Evolutionary conservation across 164 flowering plant genomes (phyloP).

Genomic region (Annona squamosa): DNA sequence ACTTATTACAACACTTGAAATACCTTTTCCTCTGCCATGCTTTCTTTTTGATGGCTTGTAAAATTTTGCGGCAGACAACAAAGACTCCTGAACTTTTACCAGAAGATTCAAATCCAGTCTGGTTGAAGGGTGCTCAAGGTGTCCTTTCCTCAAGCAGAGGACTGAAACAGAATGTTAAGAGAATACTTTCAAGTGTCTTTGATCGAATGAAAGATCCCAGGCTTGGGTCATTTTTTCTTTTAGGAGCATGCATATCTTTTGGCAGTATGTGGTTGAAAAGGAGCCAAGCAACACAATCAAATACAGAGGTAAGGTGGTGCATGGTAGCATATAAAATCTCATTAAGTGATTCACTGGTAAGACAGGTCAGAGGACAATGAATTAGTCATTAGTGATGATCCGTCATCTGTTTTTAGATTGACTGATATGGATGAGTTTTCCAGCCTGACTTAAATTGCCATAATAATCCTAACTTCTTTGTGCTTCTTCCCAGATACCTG

Average conservation of each 20-base stretch:
- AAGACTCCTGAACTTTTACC: conserved; percentile 71
- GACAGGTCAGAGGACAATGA: too few species aligned
- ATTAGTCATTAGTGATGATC: too few species aligned
- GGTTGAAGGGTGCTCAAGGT: conserved; percentile 44
- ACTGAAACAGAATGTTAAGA: conserved; percentile 33
- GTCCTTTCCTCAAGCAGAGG: conserved; percentile 37
- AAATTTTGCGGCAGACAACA: conserved; percentile 36
- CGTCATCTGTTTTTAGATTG: too few species aligned
- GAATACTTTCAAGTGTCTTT: conserved; percentile 18
- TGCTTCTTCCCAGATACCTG: too few species aligned
- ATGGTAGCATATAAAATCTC: neutral
- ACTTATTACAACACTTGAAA: too few species aligned
- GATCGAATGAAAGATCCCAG: conserved; percentile 69
- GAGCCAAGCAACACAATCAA: conserved; percentile 31
- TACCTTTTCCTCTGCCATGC: too few species aligned
- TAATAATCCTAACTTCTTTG: too few species aligned
- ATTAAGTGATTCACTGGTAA: too few species aligned
- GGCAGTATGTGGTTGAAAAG: conserved; percentile 58
- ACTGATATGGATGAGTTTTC: too few species aligned
- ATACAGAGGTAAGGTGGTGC: conserved; percentile 21
- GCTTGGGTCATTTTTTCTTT: conserved; percentile 65
- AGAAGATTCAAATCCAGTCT: conserved; percentile 56
- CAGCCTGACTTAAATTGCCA: too few species aligned
- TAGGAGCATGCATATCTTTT: conserved; percentile 64
- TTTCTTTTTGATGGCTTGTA: too few species aligned